These are phyloP conservation scores for Hydrangea macrophylla DNA, from an alignment of 148 eudicot genomes.

Conservation along the genomic window DNA sequence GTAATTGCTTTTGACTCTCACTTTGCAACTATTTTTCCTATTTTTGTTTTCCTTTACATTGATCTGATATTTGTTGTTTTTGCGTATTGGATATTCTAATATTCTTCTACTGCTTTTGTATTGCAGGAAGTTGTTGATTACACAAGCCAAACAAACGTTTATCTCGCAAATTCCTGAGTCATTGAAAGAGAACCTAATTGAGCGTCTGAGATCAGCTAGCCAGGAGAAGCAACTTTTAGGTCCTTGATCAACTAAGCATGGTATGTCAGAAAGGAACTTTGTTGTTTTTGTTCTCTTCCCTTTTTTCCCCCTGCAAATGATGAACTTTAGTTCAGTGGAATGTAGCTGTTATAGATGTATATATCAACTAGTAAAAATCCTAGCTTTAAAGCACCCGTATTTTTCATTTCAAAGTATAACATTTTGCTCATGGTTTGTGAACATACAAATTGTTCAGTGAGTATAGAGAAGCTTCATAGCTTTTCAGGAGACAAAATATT, in stretches of 20 bases:
- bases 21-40: neutral
- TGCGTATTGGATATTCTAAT: neutral
- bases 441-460: neutral
- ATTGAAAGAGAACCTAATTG: conserved; percentile 60
- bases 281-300: neutral
- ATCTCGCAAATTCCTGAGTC: conserved; percentile 66
- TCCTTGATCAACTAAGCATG: conserved; percentile 16
- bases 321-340: neutral
- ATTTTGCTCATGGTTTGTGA: no score
- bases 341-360: neutral
- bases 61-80: neutral
- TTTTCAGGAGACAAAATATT: no score
- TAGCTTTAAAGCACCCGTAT: no score
- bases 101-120: conserved; percentile 3
- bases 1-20: neutral
- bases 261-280: conserved; percentile 10
- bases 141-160: conserved; percentile 56
- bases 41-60: neutral
- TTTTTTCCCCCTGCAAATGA: neutral
- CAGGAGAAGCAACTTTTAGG: conserved; percentile 20
- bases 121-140: conserved; percentile 64
- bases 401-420: no score
- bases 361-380: neutral
- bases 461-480: no score
- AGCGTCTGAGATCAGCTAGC: conserved; percentile 53